phyloP scores from a whole-genome alignment of 495 filamentous ascomycete species.

The Podospora didyma region DNA sequence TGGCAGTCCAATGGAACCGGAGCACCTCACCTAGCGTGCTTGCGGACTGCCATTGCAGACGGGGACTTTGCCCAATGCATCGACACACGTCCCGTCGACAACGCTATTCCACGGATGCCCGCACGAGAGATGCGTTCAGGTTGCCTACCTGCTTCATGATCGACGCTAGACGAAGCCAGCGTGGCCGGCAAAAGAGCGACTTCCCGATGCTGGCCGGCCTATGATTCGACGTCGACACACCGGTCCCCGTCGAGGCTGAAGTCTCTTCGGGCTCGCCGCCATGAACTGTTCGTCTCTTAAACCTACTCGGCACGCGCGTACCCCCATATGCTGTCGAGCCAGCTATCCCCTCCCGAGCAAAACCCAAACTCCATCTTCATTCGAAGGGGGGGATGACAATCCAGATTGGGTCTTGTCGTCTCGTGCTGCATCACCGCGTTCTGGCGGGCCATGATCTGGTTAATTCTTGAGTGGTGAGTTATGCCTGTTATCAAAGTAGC shows the following conservation, averaged over 20 bases:
- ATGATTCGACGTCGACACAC: neutral
- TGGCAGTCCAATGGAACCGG: slow-evolving; percentile 14
- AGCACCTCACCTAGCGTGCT: slow-evolving; percentile 16
- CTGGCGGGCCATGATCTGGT: too few relatives aligned
- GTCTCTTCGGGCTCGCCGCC: slow-evolving; percentile 2
- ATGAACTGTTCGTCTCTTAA: neutral
- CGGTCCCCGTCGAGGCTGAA: neutral
- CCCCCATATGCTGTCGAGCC: neutral
- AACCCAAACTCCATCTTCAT: too few relatives aligned
- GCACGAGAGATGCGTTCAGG: neutral
- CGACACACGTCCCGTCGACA: neutral
- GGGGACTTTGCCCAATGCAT: neutral
- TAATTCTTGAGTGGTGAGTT: neutral
- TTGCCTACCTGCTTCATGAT: neutral
- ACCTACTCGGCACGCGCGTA: slow-evolving; percentile 1
- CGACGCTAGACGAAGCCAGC: neutral
- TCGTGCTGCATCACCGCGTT: too few relatives aligned
- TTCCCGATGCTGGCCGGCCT: neutral
- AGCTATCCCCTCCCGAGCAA: neutral
- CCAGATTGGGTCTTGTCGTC: too few relatives aligned
- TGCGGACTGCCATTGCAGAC: slow-evolving; percentile 13
- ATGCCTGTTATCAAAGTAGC: too few relatives aligned
- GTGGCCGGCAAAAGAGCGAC: neutral
- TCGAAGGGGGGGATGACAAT: too few relatives aligned
- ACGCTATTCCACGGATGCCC: neutral